phyloP scores from a whole-genome alignment of 1,139 yeast genomes.

The Pichia sp. region DNA sequence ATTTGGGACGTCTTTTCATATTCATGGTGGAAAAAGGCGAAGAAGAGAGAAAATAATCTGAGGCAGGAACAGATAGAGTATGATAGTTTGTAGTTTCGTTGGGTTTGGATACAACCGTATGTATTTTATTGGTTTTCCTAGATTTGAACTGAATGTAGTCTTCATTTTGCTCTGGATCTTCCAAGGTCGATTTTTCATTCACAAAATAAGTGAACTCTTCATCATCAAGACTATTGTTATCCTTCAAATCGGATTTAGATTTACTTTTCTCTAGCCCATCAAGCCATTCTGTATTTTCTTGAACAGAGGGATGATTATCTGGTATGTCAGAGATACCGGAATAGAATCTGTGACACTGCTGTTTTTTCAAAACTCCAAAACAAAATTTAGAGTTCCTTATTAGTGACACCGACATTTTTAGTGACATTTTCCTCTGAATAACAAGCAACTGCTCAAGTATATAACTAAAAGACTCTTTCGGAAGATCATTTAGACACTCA shows the following conservation, averaged over 20 bases:
- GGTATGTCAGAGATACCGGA: slow-evolving; percentile 21
- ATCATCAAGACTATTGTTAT: slow-evolving; percentile 6
- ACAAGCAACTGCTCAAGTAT: too few species aligned
- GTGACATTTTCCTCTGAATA: too few species aligned
- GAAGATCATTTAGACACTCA: too few species aligned
- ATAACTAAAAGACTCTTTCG: too few species aligned
- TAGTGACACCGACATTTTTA: too few species aligned
- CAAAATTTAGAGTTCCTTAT: too few species aligned
- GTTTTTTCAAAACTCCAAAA: too few species aligned
- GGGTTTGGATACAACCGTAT: slow-evolving; percentile 12
- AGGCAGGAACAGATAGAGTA: slow-evolving; percentile 28
- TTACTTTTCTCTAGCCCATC: slow-evolving; percentile 11
- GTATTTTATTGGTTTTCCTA: slow-evolving; percentile 8
- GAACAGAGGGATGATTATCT: slow-evolving; percentile 39
- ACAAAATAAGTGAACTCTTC: slow-evolving; percentile 15
- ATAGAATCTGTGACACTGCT: too few species aligned
- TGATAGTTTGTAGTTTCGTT: slow-evolving; percentile 18
- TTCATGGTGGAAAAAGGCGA: slow-evolving; percentile 31
- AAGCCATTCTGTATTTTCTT: slow-evolving; percentile 41
- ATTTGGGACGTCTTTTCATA: slow-evolving; percentile 30
- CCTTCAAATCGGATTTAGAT: neutral
- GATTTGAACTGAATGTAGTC: slow-evolving; percentile 10
- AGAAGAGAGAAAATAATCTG: slow-evolving; percentile 31
- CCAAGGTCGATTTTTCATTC: slow-evolving; percentile 12
- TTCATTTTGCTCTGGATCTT: slow-evolving; percentile 14